A percentile compares a stretch with the other conserved stretches of the same genome.
Conservation (phyloP, 2,329 filamentous ascomycete species). For the Daldinia sp. region DNA sequence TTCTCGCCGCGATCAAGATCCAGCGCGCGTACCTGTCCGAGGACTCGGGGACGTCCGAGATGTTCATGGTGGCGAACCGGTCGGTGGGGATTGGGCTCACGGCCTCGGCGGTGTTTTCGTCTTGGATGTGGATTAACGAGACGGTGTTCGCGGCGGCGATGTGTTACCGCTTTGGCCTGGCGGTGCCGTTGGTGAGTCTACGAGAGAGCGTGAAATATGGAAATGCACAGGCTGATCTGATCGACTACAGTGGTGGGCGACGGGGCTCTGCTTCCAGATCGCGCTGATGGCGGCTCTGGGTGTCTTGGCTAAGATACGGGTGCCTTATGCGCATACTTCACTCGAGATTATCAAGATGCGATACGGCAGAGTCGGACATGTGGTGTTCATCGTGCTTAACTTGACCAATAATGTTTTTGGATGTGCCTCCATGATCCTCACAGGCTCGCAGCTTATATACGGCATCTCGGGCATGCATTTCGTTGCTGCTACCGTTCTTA, state of each 20-base stretch:
- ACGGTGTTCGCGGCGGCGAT: conserved; percentile 48
- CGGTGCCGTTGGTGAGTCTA: conserved; percentile 29
- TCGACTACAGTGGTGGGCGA: conserved; percentile 45
- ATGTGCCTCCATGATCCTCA: conserved; percentile 56
- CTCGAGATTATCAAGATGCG: conserved; percentile 58
- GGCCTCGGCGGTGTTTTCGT: conserved; percentile 46
- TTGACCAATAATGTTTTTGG: conserved; percentile 55
- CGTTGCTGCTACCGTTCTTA: conserved; percentile 55
- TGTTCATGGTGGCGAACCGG: conserved; percentile 52
- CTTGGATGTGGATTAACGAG: conserved; percentile 56
- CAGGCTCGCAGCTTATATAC: conserved; percentile 55
- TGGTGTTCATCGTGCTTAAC: conserved; percentile 53
- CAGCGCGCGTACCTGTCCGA: conserved; percentile 54
- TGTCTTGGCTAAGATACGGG: conserved; percentile 57
- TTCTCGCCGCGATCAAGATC: conserved; percentile 55
- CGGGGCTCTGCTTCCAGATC: conserved; percentile 52
- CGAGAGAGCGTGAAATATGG: not conserved
- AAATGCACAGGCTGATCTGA: conserved; percentile 12
- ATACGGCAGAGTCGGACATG: conserved; percentile 54
- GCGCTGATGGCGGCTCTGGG: conserved; percentile 59
- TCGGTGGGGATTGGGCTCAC: conserved; percentile 45
- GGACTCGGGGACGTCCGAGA: conserved; percentile 54
- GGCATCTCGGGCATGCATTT: conserved; percentile 58
- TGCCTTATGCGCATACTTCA: conserved; percentile 60
- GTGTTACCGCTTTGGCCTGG: conserved; percentile 39